Conservation (phyloP, 2,329 filamentous ascomycete genomes). For the Colletotrichum tropicicola region DNA sequence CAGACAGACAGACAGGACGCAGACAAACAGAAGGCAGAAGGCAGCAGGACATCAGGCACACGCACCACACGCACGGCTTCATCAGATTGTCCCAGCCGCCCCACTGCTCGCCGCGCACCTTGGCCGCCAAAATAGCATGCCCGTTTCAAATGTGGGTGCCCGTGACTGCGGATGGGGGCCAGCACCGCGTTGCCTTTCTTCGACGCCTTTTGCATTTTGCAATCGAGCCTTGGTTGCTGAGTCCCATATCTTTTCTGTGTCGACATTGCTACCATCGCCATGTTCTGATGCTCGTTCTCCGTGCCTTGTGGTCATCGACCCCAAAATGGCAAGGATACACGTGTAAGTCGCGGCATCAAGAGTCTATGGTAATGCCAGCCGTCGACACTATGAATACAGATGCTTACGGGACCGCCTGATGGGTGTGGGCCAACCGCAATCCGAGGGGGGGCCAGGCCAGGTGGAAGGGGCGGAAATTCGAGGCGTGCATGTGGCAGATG, state of each 20-base stretch:
- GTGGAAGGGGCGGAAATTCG: not conserved
- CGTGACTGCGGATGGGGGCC: not conserved
- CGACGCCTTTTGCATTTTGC: not conserved
- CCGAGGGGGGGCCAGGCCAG: not conserved
- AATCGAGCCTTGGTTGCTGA: not conserved
- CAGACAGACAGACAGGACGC: too few species aligned
- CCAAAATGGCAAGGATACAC: not conserved
- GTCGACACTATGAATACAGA: not conserved
- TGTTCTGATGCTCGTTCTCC: not conserved
- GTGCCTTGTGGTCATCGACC: not conserved
- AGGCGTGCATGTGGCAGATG: conserved; percentile 15
- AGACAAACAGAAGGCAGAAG: too few species aligned
- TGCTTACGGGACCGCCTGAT: not conserved
- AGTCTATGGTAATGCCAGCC: not conserved
- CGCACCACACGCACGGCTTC: conserved; percentile 6
- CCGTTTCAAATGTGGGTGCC: conserved; percentile 20
- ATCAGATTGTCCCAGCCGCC: conserved; percentile 10
- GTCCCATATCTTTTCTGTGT: not conserved
- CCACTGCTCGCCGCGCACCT: conserved; percentile 12
- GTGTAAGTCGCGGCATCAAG: not conserved
- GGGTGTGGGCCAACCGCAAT: not conserved
- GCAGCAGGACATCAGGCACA: conserved; percentile 1
- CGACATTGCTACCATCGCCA: not conserved
- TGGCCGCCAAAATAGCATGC: conserved; percentile 25
- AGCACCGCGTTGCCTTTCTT: not conserved